Conservation (phyloP, 2,329 filamentous ascomycete genomes). For the Aspergillus phoenicis region DNA sequence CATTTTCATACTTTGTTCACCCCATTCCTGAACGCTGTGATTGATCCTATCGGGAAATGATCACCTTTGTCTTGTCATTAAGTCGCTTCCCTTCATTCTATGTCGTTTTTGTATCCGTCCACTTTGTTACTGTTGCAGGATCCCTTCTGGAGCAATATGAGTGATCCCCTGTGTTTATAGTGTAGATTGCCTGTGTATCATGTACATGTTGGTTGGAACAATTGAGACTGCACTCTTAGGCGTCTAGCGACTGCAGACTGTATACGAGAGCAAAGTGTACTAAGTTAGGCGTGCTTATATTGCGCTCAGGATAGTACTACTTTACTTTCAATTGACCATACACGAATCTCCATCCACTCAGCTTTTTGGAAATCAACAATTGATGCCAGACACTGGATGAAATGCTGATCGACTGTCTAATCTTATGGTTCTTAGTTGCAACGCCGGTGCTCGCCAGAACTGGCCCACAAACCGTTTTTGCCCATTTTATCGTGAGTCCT, state of each 20-base stretch:
- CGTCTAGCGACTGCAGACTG: not conserved
- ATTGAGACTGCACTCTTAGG: not conserved
- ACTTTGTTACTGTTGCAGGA: not conserved
- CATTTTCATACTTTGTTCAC: not conserved
- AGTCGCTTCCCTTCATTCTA: not conserved
- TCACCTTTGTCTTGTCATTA: not conserved
- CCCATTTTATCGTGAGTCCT: slow-evolving; percentile 38
- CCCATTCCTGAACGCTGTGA: not conserved
- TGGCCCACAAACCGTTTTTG: slow-evolving; percentile 34
- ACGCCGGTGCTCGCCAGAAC: not conserved
- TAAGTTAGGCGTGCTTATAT: not conserved
- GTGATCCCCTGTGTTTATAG: not conserved
- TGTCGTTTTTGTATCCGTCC: not conserved
- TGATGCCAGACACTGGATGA: not conserved
- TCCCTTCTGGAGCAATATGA: not conserved
- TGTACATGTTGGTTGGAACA: not conserved
- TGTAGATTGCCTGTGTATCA: not conserved
- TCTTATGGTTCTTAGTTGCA: not conserved
- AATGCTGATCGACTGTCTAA: not conserved
- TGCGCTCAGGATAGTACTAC: not conserved
- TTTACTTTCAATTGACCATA: not conserved
- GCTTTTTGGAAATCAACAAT: not conserved
- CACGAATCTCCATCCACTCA: not conserved
- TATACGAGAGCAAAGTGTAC: not conserved
- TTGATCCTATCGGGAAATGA: not conserved